Evolutionary conservation across 1,284 basidiomycete genomes (phyloP).

Genomic region (Ceratobasidium sp.): DNA sequence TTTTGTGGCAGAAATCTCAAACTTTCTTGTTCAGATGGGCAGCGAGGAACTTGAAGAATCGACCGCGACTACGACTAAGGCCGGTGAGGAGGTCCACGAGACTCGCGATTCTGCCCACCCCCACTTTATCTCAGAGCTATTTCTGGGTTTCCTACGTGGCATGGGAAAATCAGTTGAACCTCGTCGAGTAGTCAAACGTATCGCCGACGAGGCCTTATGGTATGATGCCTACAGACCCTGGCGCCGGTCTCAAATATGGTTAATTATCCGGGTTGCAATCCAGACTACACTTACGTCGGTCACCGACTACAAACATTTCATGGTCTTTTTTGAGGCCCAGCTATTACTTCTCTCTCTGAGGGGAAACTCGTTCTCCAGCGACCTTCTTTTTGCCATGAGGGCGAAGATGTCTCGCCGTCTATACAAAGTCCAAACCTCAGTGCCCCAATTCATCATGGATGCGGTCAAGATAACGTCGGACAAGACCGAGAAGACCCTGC

Average conservation of each 20-base stretch:
- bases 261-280: constrained; percentile 59
- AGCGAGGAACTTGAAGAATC: constrained; percentile 45
- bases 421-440: constrained; percentile 53
- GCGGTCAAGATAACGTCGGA: too few relatives aligned
- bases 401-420: constrained; percentile 56
- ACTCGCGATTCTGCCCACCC: constrained; percentile 54
- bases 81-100: constrained; percentile 49
- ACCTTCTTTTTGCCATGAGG: constrained; percentile 54
- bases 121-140: constrained; percentile 58
- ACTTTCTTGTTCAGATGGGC: constrained; percentile 55
- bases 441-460: constrained; percentile 46
- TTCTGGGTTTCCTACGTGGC: constrained; percentile 58
- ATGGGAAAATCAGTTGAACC: constrained; percentile 50
- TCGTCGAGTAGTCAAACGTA: constrained; percentile 54
- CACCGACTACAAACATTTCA: constrained; percentile 60
- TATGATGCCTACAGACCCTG: constrained; percentile 56
- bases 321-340: constrained; percentile 56
- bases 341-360: constrained; percentile 48
- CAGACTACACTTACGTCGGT: constrained; percentile 56
- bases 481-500: constrained; percentile 47
- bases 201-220: constrained; percentile 62
- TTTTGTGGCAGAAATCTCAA: constrained; percentile 52
- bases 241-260: constrained; percentile 61
- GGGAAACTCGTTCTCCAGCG: constrained; percentile 48
- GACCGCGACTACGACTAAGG: constrained; percentile 46